A percentile compares a stretch with the other conserved stretches of the same genome.
phyloP scores from a whole-genome alignment of 495 filamentous ascomycete genomes.

The Astrothelium macrocarpum region DNA sequence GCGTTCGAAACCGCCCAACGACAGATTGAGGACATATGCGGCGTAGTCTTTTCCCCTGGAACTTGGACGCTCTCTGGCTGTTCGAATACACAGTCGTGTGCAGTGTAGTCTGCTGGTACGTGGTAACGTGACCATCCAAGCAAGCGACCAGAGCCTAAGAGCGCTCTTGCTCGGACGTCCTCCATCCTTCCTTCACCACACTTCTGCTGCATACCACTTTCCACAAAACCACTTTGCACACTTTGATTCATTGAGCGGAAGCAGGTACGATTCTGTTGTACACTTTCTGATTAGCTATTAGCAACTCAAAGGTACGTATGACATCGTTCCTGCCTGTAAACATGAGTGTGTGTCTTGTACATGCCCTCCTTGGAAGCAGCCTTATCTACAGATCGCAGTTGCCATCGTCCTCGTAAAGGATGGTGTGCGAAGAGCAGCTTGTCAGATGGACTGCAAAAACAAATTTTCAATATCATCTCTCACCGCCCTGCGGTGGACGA shows the following conservation, averaged over 20 bases:
- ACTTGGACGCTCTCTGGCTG: no score
- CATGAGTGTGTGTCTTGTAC: background rate
- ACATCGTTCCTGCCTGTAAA: background rate
- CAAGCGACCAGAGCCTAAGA: background rate
- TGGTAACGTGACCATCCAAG: background rate
- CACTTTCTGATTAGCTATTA: background rate
- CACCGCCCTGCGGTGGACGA: background rate
- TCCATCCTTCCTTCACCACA: background rate
- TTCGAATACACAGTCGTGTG: no score
- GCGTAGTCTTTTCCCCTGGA: no score
- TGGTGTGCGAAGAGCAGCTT: background rate
- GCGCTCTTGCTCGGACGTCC: background rate
- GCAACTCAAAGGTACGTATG: background rate
- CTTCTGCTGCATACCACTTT: background rate
- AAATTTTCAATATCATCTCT: background rate
- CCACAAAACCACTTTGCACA: background rate
- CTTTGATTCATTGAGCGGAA: background rate
- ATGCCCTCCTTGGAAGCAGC: background rate
- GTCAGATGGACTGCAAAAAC: no score
- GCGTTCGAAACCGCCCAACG: no score
- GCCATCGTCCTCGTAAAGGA: background rate
- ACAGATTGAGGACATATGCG: no score
- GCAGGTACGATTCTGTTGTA: background rate
- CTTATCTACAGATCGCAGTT: background rate
- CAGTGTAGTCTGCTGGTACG: background rate